A percentile compares a stretch with the other conserved stretches of the same genome.
These are phyloP conservation scores for Mercurialis annua DNA, from an alignment of 345 rosid species.

Conservation along the genomic window DNA sequence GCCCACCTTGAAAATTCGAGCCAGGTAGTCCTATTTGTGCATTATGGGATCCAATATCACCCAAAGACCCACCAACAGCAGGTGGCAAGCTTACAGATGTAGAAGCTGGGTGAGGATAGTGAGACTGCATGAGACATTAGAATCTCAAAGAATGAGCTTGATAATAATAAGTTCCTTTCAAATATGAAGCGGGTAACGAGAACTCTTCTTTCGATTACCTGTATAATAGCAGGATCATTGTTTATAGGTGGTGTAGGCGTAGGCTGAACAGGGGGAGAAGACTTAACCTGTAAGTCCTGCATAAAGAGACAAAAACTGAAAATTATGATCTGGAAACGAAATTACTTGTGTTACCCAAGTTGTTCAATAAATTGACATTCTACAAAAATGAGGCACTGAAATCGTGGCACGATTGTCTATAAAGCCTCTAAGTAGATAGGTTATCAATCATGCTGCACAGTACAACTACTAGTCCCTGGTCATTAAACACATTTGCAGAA, in stretches of 20 bases:
- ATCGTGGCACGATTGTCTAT: not conserved
- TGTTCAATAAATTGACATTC: not conserved
- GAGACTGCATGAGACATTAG: conserved; percentile 59
- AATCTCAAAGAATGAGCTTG: conserved; percentile 8
- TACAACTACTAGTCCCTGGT: not conserved
- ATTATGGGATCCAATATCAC: conserved; percentile 53
- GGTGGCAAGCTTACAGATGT: conserved; percentile 60
- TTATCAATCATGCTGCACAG: not conserved
- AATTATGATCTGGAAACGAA: not conserved
- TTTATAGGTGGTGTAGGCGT: conserved; percentile 56
- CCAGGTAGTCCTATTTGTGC: conserved; percentile 60
- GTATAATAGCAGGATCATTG: conserved; percentile 94
- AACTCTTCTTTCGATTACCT: conserved; percentile 41
- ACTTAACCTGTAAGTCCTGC: conserved; percentile 93
- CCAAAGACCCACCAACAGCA: conserved; percentile 44
- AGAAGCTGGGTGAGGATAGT: conserved; percentile 61
- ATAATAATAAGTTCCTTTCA: conserved; percentile 1
- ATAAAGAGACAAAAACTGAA: conserved; percentile 4
- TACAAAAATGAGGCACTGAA: not conserved
- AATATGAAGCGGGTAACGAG: conserved; percentile 5
- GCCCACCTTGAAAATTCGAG: conserved; percentile 59
- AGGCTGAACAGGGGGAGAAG: conserved; percentile 78
- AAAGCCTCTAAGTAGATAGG: not conserved
- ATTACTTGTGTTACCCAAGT: not conserved
- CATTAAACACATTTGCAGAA: not conserved